These are phyloP conservation scores for Epichloe hybrida DNA, from an alignment of 2,329 filamentous ascomycete genomes.

Conservation along the genomic window DNA sequence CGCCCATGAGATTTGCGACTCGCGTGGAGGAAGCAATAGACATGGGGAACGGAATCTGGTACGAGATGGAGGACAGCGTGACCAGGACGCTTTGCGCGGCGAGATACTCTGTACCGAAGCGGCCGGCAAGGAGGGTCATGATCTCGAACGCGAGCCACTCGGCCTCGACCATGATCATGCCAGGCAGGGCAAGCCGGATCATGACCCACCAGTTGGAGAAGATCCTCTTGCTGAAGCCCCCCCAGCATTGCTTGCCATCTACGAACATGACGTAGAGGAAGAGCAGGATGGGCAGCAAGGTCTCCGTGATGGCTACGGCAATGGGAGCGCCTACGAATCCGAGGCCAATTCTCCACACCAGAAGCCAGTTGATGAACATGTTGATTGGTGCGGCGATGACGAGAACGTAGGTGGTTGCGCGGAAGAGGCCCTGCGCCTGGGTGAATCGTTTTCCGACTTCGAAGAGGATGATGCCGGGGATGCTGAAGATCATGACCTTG, in stretches of 20 bases:
- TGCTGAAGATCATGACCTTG: constrained; percentile 56
- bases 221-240: constrained; percentile 63
- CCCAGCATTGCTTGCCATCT: constrained; percentile 69
- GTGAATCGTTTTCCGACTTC: constrained; percentile 70
- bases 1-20: constrained; percentile 84
- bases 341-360: constrained; percentile 57
- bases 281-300: constrained; percentile 61
- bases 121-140: constrained; percentile 68
- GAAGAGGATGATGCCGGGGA: constrained; percentile 64
- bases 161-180: constrained; percentile 86
- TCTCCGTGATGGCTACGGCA: constrained; percentile 67
- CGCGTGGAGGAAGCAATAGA: constrained; percentile 80
- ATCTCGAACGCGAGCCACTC: constrained; percentile 92
- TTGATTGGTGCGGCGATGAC: constrained; percentile 66
- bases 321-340: constrained; percentile 73
- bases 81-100: constrained; percentile 80
- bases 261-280: constrained; percentile 66
- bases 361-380: constrained; percentile 62
- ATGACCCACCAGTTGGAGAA: constrained; percentile 66
- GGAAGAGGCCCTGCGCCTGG: constrained; percentile 72
- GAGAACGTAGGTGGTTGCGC: constrained; percentile 63
- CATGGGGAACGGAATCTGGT: constrained; percentile 85
- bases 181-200: constrained; percentile 77
- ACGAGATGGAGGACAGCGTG: constrained; percentile 66
- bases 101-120: constrained; percentile 64